Evolutionary conservation across 495 filamentous ascomycete genomes (phyloP).

Genomic region (Gamarada debralockiae): DNA sequence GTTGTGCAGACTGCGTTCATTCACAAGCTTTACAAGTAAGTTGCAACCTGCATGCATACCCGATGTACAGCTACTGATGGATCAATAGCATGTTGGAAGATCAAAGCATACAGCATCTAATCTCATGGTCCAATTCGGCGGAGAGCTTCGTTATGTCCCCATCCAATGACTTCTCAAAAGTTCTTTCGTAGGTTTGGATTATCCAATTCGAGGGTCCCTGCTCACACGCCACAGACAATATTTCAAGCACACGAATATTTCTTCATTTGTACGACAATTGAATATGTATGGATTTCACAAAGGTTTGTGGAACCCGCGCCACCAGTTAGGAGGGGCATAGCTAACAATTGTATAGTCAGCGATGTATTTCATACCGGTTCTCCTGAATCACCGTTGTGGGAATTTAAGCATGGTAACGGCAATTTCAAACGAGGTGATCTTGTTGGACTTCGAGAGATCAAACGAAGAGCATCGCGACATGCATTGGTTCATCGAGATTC

Average conservation of each 20-base stretch:
- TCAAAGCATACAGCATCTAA: constrained; percentile 84
- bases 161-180: constrained; percentile 96
- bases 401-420: constrained; percentile 98
- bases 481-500: constrained; percentile 94
- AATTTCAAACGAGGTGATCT: constrained; percentile 96
- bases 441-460: constrained; percentile 89
- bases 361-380: constrained; percentile 97
- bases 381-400: constrained; percentile 95
- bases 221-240: constrained; percentile 59
- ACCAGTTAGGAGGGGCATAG: background rate
- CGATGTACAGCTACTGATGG: constrained; percentile 33
- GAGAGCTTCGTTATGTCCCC: constrained; percentile 99
- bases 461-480: constrained; percentile 92
- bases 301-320: constrained; percentile 51
- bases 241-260: constrained; percentile 99
- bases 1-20: constrained; percentile 99
- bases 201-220: constrained; percentile 3
- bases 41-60: constrained; percentile 16
- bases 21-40: constrained; percentile 98
- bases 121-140: constrained; percentile 88
- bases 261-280: constrained; percentile 94
- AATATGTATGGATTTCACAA: constrained; percentile 99
- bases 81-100: constrained; percentile 88
- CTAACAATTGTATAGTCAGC: constrained; percentile 63
- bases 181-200: constrained; percentile 71